Percentiles rank a stretch among this genome's conserved stretches.
phyloP scores from a whole-genome alignment of 2,329 filamentous ascomycete species.

The Stylonectria norvegica region DNA sequence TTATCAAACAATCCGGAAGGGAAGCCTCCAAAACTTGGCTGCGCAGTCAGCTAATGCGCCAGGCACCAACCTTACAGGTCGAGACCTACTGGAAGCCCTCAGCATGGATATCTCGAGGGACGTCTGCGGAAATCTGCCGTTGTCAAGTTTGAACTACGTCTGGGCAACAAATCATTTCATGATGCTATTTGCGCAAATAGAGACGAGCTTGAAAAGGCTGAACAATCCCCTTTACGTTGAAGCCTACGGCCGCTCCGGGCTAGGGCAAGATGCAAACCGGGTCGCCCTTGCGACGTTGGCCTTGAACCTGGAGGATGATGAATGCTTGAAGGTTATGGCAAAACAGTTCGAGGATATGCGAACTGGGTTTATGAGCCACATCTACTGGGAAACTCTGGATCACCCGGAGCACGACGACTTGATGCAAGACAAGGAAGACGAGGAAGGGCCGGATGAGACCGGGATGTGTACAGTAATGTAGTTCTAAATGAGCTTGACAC shows the following conservation, averaged over 20 bases:
- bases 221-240: slow-evolving; percentile 19
- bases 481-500: no score
- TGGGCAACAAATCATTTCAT: slow-evolving; percentile 24
- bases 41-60: no score
- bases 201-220: slow-evolving; percentile 23
- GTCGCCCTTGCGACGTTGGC: slow-evolving; percentile 5
- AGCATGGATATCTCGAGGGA: slow-evolving; percentile 9
- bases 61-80: no score
- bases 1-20: no score
- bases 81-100: no score
- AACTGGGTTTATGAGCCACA: slow-evolving; percentile 6
- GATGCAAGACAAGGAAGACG: no score
- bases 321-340: slow-evolving; percentile 8
- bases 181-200: slow-evolving; percentile 25
- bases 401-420: no score
- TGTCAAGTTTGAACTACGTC: slow-evolving; percentile 35
- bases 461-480: no score
- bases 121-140: slow-evolving; percentile 13
- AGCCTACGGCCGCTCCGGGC: neutral
- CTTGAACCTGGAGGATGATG: slow-evolving; percentile 5
- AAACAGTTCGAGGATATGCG: slow-evolving; percentile 2
- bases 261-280: neutral
- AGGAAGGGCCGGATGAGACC: no score
- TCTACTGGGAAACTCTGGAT: slow-evolving; percentile 17
- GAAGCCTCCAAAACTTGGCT: no score